These are phyloP conservation scores for Thalassiosira mediterranea DNA, from an alignment of 352 stramenopile species.

Conservation along the genomic window DNA sequence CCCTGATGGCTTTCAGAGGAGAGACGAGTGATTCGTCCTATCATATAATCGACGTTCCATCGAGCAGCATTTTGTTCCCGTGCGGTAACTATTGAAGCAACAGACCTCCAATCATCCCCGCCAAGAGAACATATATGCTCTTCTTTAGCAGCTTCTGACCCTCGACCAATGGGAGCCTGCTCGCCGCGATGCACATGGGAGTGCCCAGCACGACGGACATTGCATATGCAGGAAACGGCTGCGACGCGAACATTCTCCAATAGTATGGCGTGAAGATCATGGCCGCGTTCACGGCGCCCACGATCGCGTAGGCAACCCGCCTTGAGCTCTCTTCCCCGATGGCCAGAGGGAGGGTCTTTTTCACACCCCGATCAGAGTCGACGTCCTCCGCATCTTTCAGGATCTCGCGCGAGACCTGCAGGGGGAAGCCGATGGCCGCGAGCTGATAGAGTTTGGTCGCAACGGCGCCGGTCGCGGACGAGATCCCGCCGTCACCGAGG, in stretches of 20 bases:
- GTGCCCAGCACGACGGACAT: constrained; percentile 15
- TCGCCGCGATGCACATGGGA: constrained; percentile 26
- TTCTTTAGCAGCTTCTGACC: constrained; percentile 35
- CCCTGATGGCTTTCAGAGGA: too few relatives aligned
- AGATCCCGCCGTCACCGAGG: background rate
- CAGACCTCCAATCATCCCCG: constrained; percentile 32
- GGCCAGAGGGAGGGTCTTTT: constrained; percentile 35
- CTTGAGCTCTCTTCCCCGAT: constrained; percentile 12
- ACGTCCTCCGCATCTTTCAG: constrained; percentile 55
- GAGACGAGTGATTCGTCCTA: too few relatives aligned
- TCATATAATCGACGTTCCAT: too few relatives aligned
- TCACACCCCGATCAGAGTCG: constrained; percentile 30
- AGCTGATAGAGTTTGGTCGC: constrained; percentile 22
- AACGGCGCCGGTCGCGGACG: background rate
- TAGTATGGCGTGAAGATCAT: constrained; percentile 24
- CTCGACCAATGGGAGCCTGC: constrained; percentile 3
- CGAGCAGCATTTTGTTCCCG: too few relatives aligned
- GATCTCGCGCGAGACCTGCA: constrained; percentile 39
- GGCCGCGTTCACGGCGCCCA: constrained; percentile 10
- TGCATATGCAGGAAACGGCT: constrained; percentile 24
- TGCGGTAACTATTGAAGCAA: too few relatives aligned
- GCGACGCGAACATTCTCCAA: constrained; percentile 25
- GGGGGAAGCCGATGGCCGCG: constrained; percentile 25
- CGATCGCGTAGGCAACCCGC: constrained; percentile 17
- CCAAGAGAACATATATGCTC: constrained; percentile 38